These are phyloP conservation scores for Chaetomium cochliodes DNA, from an alignment of 495 filamentous ascomycete genomes.

Conservation along the genomic window DNA sequence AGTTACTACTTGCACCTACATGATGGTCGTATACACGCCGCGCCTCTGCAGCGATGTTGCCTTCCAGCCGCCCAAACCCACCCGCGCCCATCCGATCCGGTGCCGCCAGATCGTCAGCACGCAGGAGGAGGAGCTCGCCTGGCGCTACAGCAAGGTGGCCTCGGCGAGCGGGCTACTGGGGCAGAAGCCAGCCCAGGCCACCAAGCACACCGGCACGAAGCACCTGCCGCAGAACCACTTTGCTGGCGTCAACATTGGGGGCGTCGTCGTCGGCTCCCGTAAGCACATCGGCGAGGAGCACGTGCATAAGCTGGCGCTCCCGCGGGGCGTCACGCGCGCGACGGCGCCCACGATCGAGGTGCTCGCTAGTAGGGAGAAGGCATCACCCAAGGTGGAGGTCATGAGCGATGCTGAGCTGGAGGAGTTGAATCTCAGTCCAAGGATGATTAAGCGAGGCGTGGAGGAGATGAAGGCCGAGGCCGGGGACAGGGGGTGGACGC, in stretches of 20 bases:
- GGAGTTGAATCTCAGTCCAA: constrained; percentile 66
- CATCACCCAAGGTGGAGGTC: constrained; percentile 35
- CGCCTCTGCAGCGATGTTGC: constrained; percentile 90
- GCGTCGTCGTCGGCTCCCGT: constrained; percentile 55
- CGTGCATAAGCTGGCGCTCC: constrained; percentile 34
- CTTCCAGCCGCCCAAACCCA: constrained; percentile 82
- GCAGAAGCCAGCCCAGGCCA: constrained; percentile 34
- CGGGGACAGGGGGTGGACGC: constrained; percentile 56
- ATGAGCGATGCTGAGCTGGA: constrained; percentile 62
- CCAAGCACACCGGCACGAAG: not conserved
- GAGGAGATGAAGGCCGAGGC: constrained; percentile 55
- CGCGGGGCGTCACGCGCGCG: constrained; percentile 36
- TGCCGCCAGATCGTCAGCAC: constrained; percentile 67
- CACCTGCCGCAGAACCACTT: constrained; percentile 23
- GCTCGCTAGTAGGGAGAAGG: constrained; percentile 25
- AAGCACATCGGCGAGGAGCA: constrained; percentile 47
- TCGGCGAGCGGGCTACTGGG: constrained; percentile 54
- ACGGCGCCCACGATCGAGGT: constrained; percentile 35
- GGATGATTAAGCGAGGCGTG: constrained; percentile 63
- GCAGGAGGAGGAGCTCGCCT: constrained; percentile 54
- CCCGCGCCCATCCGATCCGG: constrained; percentile 71
- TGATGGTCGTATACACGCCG: constrained; percentile 93
- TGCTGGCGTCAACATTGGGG: constrained; percentile 44
- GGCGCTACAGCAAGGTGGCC: constrained; percentile 55
- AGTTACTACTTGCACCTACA: constrained; percentile 85